phyloP scores from a whole-genome alignment of 768 basidiomycete genomes.

The Phallus indusiatus region DNA sequence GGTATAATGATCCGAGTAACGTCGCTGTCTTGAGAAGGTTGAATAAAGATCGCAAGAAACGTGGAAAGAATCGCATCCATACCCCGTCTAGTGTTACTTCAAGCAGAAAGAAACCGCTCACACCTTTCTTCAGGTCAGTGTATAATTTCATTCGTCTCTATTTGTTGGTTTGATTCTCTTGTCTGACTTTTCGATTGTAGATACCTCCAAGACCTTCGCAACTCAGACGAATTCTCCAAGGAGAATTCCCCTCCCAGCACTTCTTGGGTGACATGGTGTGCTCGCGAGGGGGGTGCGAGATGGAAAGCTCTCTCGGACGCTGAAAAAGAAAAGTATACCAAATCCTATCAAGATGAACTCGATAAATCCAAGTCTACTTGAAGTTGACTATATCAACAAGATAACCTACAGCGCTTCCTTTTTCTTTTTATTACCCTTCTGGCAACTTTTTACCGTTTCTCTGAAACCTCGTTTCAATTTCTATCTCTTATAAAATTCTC shows the following conservation, averaged over 20 bases:
- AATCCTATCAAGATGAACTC: not conserved
- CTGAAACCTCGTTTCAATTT: not conserved
- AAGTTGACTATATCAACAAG: not conserved
- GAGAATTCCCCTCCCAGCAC: not conserved
- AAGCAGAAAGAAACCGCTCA: not conserved
- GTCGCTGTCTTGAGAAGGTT: not conserved
- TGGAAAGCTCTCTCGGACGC: conserved; percentile 2
- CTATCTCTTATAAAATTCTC: not conserved
- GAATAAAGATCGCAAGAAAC: conserved; percentile 9
- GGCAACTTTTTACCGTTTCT: not conserved
- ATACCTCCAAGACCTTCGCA: not conserved
- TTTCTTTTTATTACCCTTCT: not conserved
- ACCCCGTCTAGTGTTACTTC: not conserved
- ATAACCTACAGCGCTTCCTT: not conserved
- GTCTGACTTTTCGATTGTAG: not conserved
- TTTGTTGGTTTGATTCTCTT: not conserved
- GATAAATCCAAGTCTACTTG: not conserved
- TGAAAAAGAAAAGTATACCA: conserved; percentile 4
- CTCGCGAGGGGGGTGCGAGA: conserved; percentile 1
- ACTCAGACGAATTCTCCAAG: not conserved
- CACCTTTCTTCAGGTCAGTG: not conserved
- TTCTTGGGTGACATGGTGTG: not conserved
- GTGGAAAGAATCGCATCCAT: conserved; percentile 5
- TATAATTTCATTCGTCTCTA: not conserved
- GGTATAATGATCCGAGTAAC: conserved; percentile 7